These are phyloP conservation scores for Ascochyta clinopodiicola DNA, from an alignment of 2,329 filamentous ascomycete genomes.

Conservation along the genomic window DNA sequence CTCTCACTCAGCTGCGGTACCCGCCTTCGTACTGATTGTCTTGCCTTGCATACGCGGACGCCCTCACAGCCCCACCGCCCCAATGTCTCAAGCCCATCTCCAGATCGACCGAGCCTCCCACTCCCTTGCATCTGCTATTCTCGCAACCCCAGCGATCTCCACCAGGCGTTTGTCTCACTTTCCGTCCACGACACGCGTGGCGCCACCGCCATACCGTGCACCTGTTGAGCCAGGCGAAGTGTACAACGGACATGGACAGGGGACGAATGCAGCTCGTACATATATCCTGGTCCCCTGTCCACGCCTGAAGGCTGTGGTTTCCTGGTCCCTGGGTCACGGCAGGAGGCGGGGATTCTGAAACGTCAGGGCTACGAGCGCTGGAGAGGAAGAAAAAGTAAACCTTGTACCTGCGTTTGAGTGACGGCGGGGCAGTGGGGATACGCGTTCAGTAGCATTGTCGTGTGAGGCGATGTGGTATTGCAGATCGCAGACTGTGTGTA, in stretches of 20 bases:
- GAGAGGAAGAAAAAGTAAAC: background rate
- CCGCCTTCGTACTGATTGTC: background rate
- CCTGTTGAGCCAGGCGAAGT: constrained; percentile 4
- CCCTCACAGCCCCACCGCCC: background rate
- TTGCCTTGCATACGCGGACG: constrained; percentile 10
- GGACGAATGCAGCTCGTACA: background rate
- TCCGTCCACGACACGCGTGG: background rate
- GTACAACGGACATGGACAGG: background rate
- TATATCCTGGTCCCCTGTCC: background rate
- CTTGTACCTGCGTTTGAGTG: constrained; percentile 1
- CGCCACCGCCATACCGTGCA: constrained; percentile 7
- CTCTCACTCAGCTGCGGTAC: constrained; percentile 3
- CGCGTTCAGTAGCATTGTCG: background rate
- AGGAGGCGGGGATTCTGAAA: constrained; percentile 7
- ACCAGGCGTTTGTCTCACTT: background rate
- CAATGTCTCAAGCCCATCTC: constrained; percentile 1
- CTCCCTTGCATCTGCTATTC: constrained; percentile 8
- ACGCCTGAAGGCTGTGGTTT: background rate
- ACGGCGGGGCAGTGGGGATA: background rate
- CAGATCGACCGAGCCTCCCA: background rate
- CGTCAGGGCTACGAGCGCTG: background rate
- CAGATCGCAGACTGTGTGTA: background rate
- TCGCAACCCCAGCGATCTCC: background rate
- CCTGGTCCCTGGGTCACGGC: constrained; percentile 11
- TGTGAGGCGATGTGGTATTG: background rate